Conservation (phyloP, 345 rosid species). For the Eucalyptus cloeziana region DNA sequence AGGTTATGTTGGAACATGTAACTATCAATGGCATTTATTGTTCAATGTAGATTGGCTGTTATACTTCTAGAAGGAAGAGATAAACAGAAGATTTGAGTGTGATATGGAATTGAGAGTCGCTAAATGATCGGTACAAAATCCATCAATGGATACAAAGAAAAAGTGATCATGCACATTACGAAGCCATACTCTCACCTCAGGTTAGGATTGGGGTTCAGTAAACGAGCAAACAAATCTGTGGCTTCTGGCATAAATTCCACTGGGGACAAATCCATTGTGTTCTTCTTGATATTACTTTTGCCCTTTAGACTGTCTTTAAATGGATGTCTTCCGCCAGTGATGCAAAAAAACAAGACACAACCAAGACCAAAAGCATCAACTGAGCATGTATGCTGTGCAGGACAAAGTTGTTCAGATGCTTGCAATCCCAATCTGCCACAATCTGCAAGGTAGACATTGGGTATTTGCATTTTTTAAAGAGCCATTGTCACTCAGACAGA, state of each 20-base stretch:
- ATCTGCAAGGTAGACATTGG: constrained; percentile 24
- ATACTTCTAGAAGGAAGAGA: neutral
- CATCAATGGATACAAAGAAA: neutral
- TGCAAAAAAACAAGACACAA: constrained; percentile 66
- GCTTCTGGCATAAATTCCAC: constrained; percentile 73
- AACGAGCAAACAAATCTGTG: constrained; percentile 45
- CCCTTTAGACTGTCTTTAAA: constrained; percentile 78
- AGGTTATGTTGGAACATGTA: neutral
- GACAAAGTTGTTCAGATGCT: constrained; percentile 86
- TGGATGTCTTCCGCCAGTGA: constrained; percentile 82
- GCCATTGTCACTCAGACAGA: neutral
- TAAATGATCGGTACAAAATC: neutral
- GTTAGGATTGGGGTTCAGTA: constrained; percentile 60
- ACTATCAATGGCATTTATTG: neutral
- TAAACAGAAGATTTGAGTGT: neutral
- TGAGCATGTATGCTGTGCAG: constrained; percentile 77
- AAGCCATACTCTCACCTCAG: constrained; percentile 28
- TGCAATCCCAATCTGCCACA: constrained; percentile 99
- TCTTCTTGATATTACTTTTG: constrained; percentile 54
- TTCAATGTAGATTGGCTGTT: neutral
- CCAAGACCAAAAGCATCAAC: constrained; percentile 87
- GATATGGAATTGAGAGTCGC: neutral
- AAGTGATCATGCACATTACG: neutral
- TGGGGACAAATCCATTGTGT: constrained; percentile 46
- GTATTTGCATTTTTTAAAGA: neutral